A percentile compares a stretch with the other conserved stretches of the same genome.
Evolutionary conservation across 306 rosid species (phyloP).

Genomic region (Castanopsis chinensis): DNA sequence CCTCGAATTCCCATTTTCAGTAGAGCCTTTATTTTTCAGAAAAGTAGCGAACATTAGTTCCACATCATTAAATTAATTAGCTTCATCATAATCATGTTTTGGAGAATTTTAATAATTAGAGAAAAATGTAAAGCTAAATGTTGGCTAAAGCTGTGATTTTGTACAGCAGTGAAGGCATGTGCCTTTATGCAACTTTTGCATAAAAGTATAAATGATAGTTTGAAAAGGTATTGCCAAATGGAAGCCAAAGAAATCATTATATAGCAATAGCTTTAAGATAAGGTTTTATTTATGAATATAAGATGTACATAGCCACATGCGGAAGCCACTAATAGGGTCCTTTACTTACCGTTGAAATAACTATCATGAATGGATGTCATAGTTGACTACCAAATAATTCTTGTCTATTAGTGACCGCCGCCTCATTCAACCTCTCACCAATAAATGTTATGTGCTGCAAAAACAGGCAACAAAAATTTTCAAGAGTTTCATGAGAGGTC

Average conservation of each 20-base stretch:
- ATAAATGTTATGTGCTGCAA: background rate
- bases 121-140: background rate
- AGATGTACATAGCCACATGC: background rate
- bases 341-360: background rate
- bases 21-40: conserved; percentile 55
- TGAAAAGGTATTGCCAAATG: background rate
- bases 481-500: background rate
- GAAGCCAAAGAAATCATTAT: background rate
- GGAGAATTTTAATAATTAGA: background rate
- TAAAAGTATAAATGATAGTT: background rate
- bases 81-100: background rate
- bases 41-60: conserved; percentile 9
- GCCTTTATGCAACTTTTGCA: background rate
- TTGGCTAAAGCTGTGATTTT: background rate
- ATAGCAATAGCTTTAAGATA: background rate
- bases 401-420: background rate
- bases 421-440: background rate
- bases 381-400: background rate
- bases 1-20: conserved; percentile 86
- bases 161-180: background rate
- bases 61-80: conserved; percentile 6
- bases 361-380: background rate
- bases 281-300: background rate
- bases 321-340: background rate
- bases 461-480: background rate